A percentile compares a stretch with the other conserved stretches of the same genome.
Evolutionary conservation across 208 protist species (phyloP).

Genomic region (Crithidia expoeki): DNA sequence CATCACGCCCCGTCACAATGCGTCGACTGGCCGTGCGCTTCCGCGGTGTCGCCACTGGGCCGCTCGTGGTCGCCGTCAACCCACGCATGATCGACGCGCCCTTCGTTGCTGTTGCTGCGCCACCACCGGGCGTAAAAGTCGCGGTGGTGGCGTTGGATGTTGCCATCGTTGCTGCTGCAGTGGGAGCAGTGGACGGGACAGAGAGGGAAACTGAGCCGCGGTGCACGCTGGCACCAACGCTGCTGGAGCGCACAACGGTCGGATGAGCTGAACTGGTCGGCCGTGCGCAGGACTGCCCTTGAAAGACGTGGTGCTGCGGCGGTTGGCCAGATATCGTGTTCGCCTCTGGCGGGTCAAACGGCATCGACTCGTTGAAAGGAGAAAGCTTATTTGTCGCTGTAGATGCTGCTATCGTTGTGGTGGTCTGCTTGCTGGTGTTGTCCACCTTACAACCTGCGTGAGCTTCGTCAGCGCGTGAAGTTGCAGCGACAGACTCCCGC

Average conservation of each 20-base stretch:
- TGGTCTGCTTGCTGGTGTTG: not conserved
- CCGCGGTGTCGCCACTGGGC: not conserved
- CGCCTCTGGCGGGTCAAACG: not conserved
- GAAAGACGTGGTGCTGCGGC: not conserved
- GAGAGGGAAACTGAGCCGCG: slow-evolving; percentile 7
- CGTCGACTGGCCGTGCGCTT: slow-evolving; percentile 10
- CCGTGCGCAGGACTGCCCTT: slow-evolving; percentile 4
- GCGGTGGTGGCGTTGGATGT: not conserved
- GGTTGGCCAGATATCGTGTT: not conserved
- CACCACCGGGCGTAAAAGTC: not conserved
- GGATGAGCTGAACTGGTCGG: not conserved
- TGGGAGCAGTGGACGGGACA: not conserved
- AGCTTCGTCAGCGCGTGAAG: not conserved
- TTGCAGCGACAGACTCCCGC: not conserved
- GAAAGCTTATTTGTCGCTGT: not conserved
- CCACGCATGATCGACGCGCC: slow-evolving; percentile 7
- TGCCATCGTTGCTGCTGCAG: not conserved
- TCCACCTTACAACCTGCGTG: not conserved
- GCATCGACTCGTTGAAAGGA: not conserved
- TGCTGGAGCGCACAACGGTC: slow-evolving; percentile 1
- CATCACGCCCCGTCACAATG: slow-evolving; percentile 11
- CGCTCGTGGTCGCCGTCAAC: not conserved
- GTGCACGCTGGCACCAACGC: slow-evolving; percentile 7
- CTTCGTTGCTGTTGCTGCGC: not conserved
- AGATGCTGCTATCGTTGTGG: not conserved